Conservation (phyloP, 371 early-diverging fungal genomes). For the Apophysomyces trapeziformis region DNA sequence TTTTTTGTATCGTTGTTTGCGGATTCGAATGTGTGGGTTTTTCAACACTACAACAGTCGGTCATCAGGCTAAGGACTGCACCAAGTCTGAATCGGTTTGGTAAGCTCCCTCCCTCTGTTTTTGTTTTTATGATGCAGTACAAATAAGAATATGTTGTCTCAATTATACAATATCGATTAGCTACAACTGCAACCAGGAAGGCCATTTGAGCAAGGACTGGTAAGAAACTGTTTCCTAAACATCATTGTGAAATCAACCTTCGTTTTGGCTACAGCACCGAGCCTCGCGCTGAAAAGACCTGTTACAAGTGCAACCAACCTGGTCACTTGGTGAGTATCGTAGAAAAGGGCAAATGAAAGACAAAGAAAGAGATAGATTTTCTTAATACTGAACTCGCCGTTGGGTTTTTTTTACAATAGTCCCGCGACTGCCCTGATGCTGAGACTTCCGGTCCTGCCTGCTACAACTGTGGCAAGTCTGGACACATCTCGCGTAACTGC, state of each 20-base stretch:
- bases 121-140: slow-evolving; percentile 2
- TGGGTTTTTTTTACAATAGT: slow-evolving; percentile 23
- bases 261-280: slow-evolving; percentile 45
- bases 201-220: slow-evolving; percentile 64
- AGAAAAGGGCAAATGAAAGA: not conserved
- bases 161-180: slow-evolving; percentile 29
- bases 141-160: not conserved
- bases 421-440: slow-evolving; percentile 63
- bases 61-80: slow-evolving; percentile 69
- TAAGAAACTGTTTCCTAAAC: slow-evolving; percentile 19
- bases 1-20: slow-evolving; percentile 5
- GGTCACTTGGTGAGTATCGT: slow-evolving; percentile 54
- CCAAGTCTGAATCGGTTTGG: slow-evolving; percentile 60
- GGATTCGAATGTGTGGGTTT: slow-evolving; percentile 14
- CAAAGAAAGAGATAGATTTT: not conserved
- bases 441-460: slow-evolving; percentile 52
- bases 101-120: slow-evolving; percentile 29
- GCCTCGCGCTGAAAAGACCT: slow-evolving; percentile 60
- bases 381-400: too few relatives aligned
- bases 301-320: slow-evolving; percentile 64
- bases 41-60: slow-evolving; percentile 49
- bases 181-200: slow-evolving; percentile 64
- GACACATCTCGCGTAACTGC: slow-evolving; percentile 69
- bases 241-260: not conserved
- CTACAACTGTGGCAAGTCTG: slow-evolving; percentile 62